Evolutionary conservation across 139 green algal species (phyloP), one percentile per base, ranked within the genome.

Genomic region (Marvania coccoides): DNA sequence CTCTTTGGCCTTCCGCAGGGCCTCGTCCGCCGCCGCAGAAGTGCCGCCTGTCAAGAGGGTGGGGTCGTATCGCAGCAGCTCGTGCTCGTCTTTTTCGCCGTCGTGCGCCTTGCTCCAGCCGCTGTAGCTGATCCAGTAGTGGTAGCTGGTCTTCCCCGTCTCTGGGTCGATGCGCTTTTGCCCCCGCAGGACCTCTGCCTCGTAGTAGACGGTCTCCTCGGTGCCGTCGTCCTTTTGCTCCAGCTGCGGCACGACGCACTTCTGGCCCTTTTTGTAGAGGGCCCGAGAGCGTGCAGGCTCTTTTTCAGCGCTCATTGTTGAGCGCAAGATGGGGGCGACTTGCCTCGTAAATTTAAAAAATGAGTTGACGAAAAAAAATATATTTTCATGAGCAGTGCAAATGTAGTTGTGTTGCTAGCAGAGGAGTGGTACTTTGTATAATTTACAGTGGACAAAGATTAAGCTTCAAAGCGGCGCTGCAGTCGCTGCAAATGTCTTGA

Each of bases 71-170:
- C 47, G 57, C 45, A 69, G 47, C 54, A 83, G 58, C 19, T 67
- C 30, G 1, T 28, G 30, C 61, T 83, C 78, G 58, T 89, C 79
- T 42, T 93, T 82, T 86, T 86, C 92, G 47, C 89, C 84, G 61
- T 95, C 83, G 57, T 77, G 85, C 54, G 89, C 83, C 65, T 89
- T 90, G 71, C 89, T 91, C 81, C 82, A 93, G 9, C 83, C 69
- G 55, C 39, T 7, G 31, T 54, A 73, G 34, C 67, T 53, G 9
- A 77, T 13, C 14, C 63, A 13, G 63, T 77, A 77, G 38, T 38
- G 59, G 33, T 70, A 60, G 13, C 35, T 62, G 14, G 34, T 28
- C 19, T 54, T 14, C 6, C 23, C 0, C 36, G n/a, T 9, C 9
- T 58, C 59, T 19, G 42, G 42, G 2, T 72, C 58, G 3, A 28